A percentile compares a stretch with the other conserved stretches of the same genome.
Conservation (phyloP, 352 stramenopile species). For the Globisporangium paddicum region DNA sequence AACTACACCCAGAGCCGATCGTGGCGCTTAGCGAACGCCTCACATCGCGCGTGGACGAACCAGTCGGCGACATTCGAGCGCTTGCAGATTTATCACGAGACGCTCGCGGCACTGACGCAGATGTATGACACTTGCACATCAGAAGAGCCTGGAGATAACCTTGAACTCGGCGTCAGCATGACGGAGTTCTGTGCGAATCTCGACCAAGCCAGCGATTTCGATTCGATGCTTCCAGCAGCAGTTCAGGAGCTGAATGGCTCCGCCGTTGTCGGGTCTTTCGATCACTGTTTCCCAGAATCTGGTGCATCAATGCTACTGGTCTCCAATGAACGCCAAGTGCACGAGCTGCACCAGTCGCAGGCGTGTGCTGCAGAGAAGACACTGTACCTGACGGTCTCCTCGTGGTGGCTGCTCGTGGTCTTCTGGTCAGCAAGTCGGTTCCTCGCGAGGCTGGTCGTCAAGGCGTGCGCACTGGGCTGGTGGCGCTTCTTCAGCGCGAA, state of each 20-base stretch:
- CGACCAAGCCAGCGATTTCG: not conserved
- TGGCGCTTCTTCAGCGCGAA: slow-evolving; percentile 55
- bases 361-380: slow-evolving; percentile 47
- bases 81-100: not conserved
- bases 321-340: slow-evolving; percentile 8
- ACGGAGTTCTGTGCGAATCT: not conserved
- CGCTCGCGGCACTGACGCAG: not conserved
- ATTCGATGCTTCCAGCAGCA: not conserved
- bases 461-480: slow-evolving; percentile 34
- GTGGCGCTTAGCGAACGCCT: not conserved
- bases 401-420: slow-evolving; percentile 63
- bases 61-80: not conserved
- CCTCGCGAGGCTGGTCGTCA: slow-evolving; percentile 38
- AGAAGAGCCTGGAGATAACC: not conserved
- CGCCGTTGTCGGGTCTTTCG: not conserved
- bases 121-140: slow-evolving; percentile 4
- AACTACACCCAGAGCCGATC: not conserved
- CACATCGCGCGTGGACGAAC: slow-evolving; percentile 1
- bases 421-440: slow-evolving; percentile 42
- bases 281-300: slow-evolving; percentile 1
- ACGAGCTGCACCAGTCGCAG: slow-evolving; percentile 30
- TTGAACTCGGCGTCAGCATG: not conserved
- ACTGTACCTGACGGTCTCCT: slow-evolving; percentile 53
- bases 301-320: not conserved
- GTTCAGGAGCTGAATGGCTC: not conserved